A percentile compares a stretch with the other conserved stretches of the same genome.
Evolutionary conservation across 805 yeast species (phyloP).

Genomic region (Metahyphopichia silvanorum): DNA sequence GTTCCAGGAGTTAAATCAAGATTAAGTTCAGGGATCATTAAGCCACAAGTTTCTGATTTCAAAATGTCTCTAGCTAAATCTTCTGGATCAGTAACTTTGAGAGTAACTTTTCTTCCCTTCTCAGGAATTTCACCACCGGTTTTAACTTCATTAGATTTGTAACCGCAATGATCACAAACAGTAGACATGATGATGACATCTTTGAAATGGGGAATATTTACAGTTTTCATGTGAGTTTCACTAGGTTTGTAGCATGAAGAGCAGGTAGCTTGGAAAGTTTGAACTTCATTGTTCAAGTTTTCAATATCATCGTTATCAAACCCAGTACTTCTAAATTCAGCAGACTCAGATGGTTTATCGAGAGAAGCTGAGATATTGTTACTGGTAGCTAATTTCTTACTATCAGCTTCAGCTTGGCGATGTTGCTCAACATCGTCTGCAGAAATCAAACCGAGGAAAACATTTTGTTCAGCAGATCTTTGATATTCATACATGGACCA

Average conservation of each 20-base stretch:
- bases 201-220: slow-evolving; percentile 95
- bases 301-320: slow-evolving; percentile 73
- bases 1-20: slow-evolving; percentile 95
- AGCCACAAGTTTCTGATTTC: slow-evolving; percentile 90
- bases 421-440: slow-evolving; percentile 57
- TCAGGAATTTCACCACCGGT: slow-evolving; percentile 97
- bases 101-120: slow-evolving; percentile 70
- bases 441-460: slow-evolving; percentile 74
- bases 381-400: slow-evolving; percentile 39
- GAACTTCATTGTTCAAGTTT: slow-evolving; percentile 85
- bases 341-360: slow-evolving; percentile 43
- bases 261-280: slow-evolving; percentile 88
- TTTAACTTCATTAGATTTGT: slow-evolving; percentile 94
- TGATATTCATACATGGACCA: slow-evolving; percentile 83
- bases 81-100: slow-evolving; percentile 81
- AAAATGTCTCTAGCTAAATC: slow-evolving; percentile 93
- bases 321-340: slow-evolving; percentile 49
- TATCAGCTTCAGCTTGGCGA: slow-evolving; percentile 46
- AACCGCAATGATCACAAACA: slow-evolving; percentile 88
- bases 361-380: slow-evolving; percentile 23
- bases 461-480: slow-evolving; percentile 87
- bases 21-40: slow-evolving; percentile 81
- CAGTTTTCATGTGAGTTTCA: slow-evolving; percentile 94
- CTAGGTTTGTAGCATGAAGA: slow-evolving; percentile 82
- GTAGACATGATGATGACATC: slow-evolving; percentile 97